Base-by-base conservation (phyloP, 2,329 filamentous ascomycete genomes). In the Alternaria triticina region DNA sequence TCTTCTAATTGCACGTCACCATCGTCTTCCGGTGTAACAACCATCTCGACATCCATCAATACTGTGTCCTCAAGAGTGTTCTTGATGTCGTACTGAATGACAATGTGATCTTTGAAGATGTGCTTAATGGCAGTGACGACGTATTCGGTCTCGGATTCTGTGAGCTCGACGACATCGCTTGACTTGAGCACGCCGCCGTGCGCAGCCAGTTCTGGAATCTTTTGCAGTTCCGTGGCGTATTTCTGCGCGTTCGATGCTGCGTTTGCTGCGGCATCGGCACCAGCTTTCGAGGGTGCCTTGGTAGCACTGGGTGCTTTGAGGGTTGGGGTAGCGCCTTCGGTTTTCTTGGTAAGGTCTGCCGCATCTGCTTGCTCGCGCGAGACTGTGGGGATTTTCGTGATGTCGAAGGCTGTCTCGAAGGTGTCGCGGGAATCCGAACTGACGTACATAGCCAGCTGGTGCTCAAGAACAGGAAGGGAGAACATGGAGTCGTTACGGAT, bases 401-500 rank as follows among this genome's bases (percentile, higher is more conserved):
- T 90, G 78, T 98, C 95, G 84, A 99, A 99, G 7, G 96, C 90
- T 33, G 85, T 84, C 44, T 90, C 88, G 74, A 98, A 99, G 0
- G 91, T 92, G 45, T 91, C 88, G 80, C 94, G 94, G 75, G 96
- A 93, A 57, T 94, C 92, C 12, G 94, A 94, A 17, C 94, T 97
- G 72, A 99, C 95, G 76, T 99, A 99, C 89, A 97, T 92, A 71
- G 97, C 94, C 54, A 99, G 89, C 79, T 98, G 94, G 79, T 98
- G 95, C 84, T 98, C 96, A 65, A 99, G 96, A 63, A 93, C 94
- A 11, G 94, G 92, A 22, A 99, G 87, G 9, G 95, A 96, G 80
- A 95, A 99, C 89, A 97, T 97, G 68, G 90, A 96, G 79, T 98
- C 95, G 76, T 97, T 97, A 83, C 96, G 96, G 78, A 98, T 93